Base-by-base conservation (phyloP, 164 flowering plant genomes). In the Amborella trichopoda region DNA sequence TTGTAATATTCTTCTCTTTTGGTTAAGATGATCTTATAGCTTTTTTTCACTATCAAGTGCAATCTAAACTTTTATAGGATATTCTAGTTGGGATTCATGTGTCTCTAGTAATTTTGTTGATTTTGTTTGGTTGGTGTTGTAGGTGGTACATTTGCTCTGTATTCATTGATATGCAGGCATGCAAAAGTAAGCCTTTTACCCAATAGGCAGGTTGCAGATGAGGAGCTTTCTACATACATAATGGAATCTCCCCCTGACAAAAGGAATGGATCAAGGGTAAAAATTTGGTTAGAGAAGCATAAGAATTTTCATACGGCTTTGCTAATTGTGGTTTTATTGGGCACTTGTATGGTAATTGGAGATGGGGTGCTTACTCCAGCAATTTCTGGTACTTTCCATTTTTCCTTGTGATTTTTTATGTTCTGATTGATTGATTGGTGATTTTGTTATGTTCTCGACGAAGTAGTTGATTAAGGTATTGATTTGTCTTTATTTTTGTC, bases 301-400 rank as follows among this genome's bases (percentile, higher is more conserved):
- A 87, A 68, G 65, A 42, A 37, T 33, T 62, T 83, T 64, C 89
- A 75, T 50, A 78, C 82, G 28, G 86, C 94, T 63, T 68, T 87
- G 63, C 67, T 87, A 36, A 60, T 87, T 11, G 32, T 87, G 69
- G 96, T 81, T 56, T 72, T 87, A 33, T 72, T 83, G 32, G 96
- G 96, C 36, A 87, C 96, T 34, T 87, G 94, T 63, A 87, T 87
- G 96, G 94, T 87, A 12, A 81, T 87, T 49, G 96, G 96, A 34
- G 96, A 83, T 74, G 93, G 93, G 42, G 43, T 80, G 25, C 85
- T 80, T 14, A 83, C 93, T 61, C 93, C 93, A 23, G 87, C 96
- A 6, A 81, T 87, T 47, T 87, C 96, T 17, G 94, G 94, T 83
- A 64, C 1, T 38, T 51, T 38, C 40, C 39, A 22, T 47, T 24